Base-by-base conservation (phyloP, 2,329 filamentous ascomycete genomes). In the Phialemonium atrogriseum region DNA sequence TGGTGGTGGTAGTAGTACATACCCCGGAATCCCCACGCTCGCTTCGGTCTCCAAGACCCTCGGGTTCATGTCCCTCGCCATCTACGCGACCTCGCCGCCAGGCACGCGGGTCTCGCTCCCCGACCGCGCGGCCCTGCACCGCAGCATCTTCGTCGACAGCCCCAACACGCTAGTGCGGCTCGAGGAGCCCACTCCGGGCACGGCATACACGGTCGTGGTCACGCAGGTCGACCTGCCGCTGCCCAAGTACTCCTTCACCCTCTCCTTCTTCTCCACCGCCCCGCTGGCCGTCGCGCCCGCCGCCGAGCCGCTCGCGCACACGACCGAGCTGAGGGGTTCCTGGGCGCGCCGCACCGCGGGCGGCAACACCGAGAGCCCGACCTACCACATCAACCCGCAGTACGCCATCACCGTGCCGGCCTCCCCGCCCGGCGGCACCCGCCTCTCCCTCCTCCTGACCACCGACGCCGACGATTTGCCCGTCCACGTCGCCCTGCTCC, bases 101-200 rank as follows among this genome's bases (percentile, higher is more conserved):
- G 88, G 89, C 3, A 66, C 76, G 21, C 72, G 78, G 29, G 77
- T 95, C 0, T 79, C 85, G 42, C 65, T 91, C 10, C 77, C 76
- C 32, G 84, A 89, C 32, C 44, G 48, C 34, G 75, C 76, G 6
- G 73, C 78, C 15, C 54, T 84, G 1, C 77, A 84, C 45, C 77
- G 81, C 21, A 83, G 82, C 1, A 84, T 85, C n/a, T 94, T 85
- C 40, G 86, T 96, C 20, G 89, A 95, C 56, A 93, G 88, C 3
- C 87, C 87, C 2, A 93, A 96, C 54, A 94, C 84, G 1, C 73
- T 98, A 7, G 75, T 93, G 26, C 79, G 82, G 36, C 70, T 94
- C 38, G 72, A 84, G 17, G 67, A 62, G 4, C 54, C 55, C 14
- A 9, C 53, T 18, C 52, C 54, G 11, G 54, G 52, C 30, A 54